These are phyloP conservation scores for Aphanoascus verrucosus DNA, from an alignment of 2,329 filamentous ascomycete species.

Conservation along the genomic window DNA sequence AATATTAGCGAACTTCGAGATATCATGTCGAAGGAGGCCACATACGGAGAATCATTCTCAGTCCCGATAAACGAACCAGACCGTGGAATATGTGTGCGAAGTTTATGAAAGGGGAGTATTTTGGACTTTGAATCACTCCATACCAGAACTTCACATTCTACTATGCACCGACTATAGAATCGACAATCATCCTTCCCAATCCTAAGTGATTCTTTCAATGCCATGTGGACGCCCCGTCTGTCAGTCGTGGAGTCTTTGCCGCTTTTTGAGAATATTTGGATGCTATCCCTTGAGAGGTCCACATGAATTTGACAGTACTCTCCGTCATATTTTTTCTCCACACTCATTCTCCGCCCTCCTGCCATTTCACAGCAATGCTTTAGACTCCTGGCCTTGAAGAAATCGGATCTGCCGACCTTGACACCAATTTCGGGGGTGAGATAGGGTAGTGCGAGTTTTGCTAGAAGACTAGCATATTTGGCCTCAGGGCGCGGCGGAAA, in stretches of 20 bases:
- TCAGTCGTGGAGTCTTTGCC: constrained; percentile 79
- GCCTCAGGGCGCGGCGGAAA: constrained; percentile 31
- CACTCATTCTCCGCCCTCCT: constrained; percentile 51
- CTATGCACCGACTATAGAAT: constrained; percentile 57
- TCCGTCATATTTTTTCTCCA: constrained; percentile 75
- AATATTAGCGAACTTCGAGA: constrained; percentile 16
- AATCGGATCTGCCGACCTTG: constrained; percentile 55
- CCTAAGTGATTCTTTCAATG: constrained; percentile 53
- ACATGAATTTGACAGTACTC: constrained; percentile 88
- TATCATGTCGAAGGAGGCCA: neutral
- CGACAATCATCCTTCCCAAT: constrained; percentile 50
- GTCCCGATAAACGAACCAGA: constrained; percentile 61
- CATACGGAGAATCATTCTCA: constrained; percentile 57
- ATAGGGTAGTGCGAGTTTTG: constrained; percentile 29
- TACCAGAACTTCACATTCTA: constrained; percentile 75
- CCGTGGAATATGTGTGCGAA: constrained; percentile 67
- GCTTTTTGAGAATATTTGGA: constrained; percentile 85
- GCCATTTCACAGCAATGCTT: constrained; percentile 62
- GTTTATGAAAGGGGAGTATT: constrained; percentile 68
- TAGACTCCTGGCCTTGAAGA: constrained; percentile 58
- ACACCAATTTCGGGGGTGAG: constrained; percentile 48
- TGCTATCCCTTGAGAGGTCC: constrained; percentile 50
- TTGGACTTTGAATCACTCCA: constrained; percentile 56
- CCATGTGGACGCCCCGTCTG: constrained; percentile 50
- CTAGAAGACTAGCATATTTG: constrained; percentile 23